Evolutionary conservation across 2,329 filamentous ascomycete genomes (phyloP).

Genomic region (Fusarium floridanum): DNA sequence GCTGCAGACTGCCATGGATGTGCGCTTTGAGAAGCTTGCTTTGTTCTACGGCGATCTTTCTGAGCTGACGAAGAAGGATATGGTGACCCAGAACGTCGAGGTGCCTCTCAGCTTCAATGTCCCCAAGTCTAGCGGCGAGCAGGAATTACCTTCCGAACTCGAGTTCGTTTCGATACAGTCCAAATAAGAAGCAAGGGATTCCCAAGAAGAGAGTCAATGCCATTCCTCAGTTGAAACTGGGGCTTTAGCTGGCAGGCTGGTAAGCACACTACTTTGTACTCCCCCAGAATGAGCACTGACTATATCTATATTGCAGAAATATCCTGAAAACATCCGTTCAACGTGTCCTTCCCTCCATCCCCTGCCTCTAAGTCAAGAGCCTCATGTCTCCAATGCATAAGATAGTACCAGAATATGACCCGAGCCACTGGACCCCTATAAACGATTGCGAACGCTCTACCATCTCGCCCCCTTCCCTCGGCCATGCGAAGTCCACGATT

Average conservation of each 20-base stretch:
- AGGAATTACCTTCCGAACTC: neutral
- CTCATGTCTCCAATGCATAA: neutral
- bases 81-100: too few species aligned
- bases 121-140: neutral
- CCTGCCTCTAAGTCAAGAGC: neutral
- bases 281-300: neutral
- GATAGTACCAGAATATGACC: neutral
- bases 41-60: neutral
- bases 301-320: neutral
- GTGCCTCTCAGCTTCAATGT: neutral
- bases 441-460: neutral
- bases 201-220: too few species aligned
- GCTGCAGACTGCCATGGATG: neutral
- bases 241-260: neutral
- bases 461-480: neutral
- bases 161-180: neutral
- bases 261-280: neutral
- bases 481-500: neutral
- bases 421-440: neutral
- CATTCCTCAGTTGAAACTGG: neutral
- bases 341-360: neutral
- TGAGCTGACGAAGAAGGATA: neutral
- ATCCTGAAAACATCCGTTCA: neutral
- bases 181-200: neutral
- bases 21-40: neutral